Evolutionary conservation across 2,329 filamentous ascomycete genomes (phyloP).

Genomic region (Xylaria sp.): DNA sequence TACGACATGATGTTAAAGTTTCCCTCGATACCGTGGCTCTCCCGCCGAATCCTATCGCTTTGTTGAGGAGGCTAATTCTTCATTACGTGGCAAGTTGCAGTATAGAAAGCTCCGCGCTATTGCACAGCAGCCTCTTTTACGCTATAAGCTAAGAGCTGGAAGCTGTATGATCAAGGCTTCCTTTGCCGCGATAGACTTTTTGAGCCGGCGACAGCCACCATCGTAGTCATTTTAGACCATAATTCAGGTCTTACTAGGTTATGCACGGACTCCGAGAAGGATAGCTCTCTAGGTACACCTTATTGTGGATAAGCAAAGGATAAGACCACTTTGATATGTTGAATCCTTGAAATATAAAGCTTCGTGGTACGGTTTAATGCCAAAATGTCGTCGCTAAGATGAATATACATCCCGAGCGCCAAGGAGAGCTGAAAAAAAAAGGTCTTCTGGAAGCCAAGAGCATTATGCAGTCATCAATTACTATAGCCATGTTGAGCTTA

Average conservation of each 20-base stretch:
- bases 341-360: too few relatives aligned
- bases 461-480: too few relatives aligned
- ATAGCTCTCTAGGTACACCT: too few relatives aligned
- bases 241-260: not conserved
- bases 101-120: not conserved
- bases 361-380: too few relatives aligned
- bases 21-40: not conserved
- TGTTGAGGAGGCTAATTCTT: not conserved
- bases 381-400: too few relatives aligned
- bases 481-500: too few relatives aligned
- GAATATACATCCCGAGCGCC: too few relatives aligned
- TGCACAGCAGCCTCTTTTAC: not conserved
- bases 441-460: too few relatives aligned
- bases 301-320: too few relatives aligned
- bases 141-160: not conserved
- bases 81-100: not conserved
- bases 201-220: not conserved
- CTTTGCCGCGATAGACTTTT: not conserved
- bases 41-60: not conserved
- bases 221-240: not conserved
- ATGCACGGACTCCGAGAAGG: not conserved
- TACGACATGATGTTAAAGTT: conserved; percentile 1
- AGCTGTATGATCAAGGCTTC: not conserved
- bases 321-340: too few relatives aligned
- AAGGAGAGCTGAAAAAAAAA: too few relatives aligned